Conservation (phyloP, 1,284 basidiomycete species). For the Boletus sp. region DNA sequence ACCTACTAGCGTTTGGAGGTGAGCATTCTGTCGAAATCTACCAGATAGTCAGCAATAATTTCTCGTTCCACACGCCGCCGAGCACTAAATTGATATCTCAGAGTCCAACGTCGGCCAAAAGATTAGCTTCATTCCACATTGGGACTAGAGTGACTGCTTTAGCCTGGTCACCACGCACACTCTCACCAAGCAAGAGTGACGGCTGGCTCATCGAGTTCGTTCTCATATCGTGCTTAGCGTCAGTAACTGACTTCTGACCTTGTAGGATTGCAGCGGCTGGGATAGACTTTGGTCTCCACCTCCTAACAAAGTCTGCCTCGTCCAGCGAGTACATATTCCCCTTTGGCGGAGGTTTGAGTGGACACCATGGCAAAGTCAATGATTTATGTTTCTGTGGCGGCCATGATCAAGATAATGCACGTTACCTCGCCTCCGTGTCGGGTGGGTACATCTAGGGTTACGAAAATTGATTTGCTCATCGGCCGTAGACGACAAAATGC, state of each 20-base stretch:
- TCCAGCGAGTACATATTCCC: slow-evolving; percentile 58
- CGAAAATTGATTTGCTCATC: slow-evolving; percentile 8
- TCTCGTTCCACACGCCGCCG: slow-evolving; percentile 5
- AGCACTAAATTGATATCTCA: slow-evolving; percentile 29
- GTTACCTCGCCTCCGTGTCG: slow-evolving; percentile 79
- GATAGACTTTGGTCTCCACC: slow-evolving; percentile 67
- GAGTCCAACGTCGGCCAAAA: slow-evolving; percentile 46
- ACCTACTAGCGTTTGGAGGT: slow-evolving; percentile 72
- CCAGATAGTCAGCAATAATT: slow-evolving; percentile 53
- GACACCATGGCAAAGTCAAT: slow-evolving; percentile 74
- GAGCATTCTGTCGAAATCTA: slow-evolving; percentile 72
- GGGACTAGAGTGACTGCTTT: slow-evolving; percentile 72
- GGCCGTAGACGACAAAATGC: slow-evolving; percentile 70
- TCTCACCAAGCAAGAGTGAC: slow-evolving; percentile 65
- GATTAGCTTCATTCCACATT: slow-evolving; percentile 71
- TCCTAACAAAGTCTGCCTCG: slow-evolving; percentile 60
- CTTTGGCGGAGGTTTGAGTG: slow-evolving; percentile 77
- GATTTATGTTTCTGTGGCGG: slow-evolving; percentile 79
- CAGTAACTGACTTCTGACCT: slow-evolving; percentile 8
- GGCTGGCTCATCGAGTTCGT: slow-evolving; percentile 74
- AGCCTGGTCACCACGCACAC: slow-evolving; percentile 73
- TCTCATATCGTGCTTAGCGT: slow-evolving; percentile 1
- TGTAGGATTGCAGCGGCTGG: slow-evolving; percentile 67
- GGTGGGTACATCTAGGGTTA: slow-evolving; percentile 45
- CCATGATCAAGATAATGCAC: slow-evolving; percentile 60